Percentiles rank a stretch among this genome's conserved stretches.
These are phyloP conservation scores for Erodium trifolium DNA, from an alignment of 441 rosid genomes.

Conservation along the genomic window DNA sequence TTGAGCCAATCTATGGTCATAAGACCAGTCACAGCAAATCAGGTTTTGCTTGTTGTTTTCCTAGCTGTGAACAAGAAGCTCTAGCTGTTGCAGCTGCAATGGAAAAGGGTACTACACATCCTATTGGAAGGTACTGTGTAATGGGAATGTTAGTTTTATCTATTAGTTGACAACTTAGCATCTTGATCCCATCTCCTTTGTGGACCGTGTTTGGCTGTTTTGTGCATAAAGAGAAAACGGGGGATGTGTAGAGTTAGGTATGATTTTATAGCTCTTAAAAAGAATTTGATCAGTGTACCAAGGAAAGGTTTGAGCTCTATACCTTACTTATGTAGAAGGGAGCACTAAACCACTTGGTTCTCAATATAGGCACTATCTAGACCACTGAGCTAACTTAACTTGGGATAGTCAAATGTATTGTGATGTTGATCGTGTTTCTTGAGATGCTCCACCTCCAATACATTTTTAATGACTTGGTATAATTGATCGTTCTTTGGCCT, in stretches of 20 bases:
- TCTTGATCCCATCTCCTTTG: neutral
- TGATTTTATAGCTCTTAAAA: neutral
- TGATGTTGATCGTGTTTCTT: neutral
- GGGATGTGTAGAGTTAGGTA: neutral
- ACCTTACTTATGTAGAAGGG: too few relatives aligned
- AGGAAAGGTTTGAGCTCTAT: too few relatives aligned
- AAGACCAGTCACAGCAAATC: conserved; percentile 21
- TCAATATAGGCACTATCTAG: too few relatives aligned
- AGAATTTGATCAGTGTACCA: too few relatives aligned
- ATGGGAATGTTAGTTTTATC: neutral
- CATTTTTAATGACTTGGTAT: neutral
- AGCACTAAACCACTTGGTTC: too few relatives aligned
- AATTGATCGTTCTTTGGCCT: neutral
- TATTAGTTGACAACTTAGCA: neutral
- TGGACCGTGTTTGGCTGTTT: neutral
- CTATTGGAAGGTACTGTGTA: conserved; percentile 63
- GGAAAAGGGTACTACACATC: conserved; percentile 96
- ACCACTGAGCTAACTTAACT: too few relatives aligned
- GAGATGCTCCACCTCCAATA: neutral
- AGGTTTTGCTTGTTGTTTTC: conserved; percentile 46
- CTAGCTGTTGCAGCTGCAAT: conserved; percentile 92
- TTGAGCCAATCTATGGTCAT: conserved; percentile 86
- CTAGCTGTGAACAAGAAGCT: conserved; percentile 83
- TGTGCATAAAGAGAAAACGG: neutral
- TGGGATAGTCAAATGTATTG: too few relatives aligned